Percentiles rank a stretch among this genome's conserved stretches.
phyloP scores from a whole-genome alignment of 2,329 filamentous ascomycete genomes.

The Arachnomyces sp. region DNA sequence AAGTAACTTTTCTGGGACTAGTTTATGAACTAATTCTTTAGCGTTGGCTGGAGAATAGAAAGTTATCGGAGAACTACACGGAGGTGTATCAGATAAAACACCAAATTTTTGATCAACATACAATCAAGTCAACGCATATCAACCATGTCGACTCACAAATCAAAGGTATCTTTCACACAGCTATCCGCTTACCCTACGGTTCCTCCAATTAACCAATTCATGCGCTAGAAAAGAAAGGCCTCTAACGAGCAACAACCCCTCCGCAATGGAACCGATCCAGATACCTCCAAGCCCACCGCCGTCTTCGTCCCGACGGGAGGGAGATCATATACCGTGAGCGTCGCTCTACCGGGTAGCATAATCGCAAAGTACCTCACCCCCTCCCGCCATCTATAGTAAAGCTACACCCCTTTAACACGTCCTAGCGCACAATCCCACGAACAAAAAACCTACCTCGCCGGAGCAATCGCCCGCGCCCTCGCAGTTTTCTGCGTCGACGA shows the following conservation, averaged over 20 bases:
- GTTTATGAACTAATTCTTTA: no score
- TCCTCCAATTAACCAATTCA: not conserved
- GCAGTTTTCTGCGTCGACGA: conserved; percentile 82
- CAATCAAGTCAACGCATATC: no score
- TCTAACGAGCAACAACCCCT: conserved; percentile 11
- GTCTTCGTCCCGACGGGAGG: conserved; percentile 59
- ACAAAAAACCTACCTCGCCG: conserved; percentile 64
- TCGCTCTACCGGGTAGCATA: conserved; percentile 72
- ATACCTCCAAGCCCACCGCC: conserved; percentile 61
- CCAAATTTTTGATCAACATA: no score
- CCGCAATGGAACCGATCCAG: conserved; percentile 23
- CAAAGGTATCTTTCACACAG: conserved; percentile 4
- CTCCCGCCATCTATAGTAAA: not conserved
- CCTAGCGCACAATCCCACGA: conserved; percentile 63
- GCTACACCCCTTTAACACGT: conserved; percentile 1
- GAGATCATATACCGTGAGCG: conserved; percentile 65
- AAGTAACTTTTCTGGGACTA: no score
- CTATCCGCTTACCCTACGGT: not conserved
- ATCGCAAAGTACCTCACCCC: conserved; percentile 56
- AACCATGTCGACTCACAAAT: conserved; percentile 3
- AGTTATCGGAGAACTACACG: no score
- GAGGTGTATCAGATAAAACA: no score
- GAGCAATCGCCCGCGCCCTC: conserved; percentile 70
- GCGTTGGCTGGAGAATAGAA: no score
- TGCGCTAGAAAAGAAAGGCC: conserved; percentile 17